phyloP scores from a whole-genome alignment of 345 rosid genomes.

The Camelina sativa region DNA sequence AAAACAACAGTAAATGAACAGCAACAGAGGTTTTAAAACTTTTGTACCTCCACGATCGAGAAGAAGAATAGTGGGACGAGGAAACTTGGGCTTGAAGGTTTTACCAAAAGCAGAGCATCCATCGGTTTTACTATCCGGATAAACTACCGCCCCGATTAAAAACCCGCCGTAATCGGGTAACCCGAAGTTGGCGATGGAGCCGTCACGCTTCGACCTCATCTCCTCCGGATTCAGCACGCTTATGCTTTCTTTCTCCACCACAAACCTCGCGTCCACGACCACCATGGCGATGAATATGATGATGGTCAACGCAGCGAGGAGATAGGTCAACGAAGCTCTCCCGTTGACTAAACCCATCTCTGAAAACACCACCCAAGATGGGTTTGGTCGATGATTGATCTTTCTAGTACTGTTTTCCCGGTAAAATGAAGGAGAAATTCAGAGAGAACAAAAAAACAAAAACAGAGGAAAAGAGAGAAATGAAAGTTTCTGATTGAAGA shows the following conservation, averaged over 20 bases:
- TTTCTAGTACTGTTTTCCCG: slow-evolving; percentile 1
- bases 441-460: background rate
- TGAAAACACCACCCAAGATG: background rate
- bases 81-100: slow-evolving; percentile 60
- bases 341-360: slow-evolving; percentile 38
- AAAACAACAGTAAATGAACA: background rate
- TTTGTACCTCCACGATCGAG: slow-evolving; percentile 92
- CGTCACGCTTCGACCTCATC: slow-evolving; percentile 64
- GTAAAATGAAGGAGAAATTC: slow-evolving; percentile 14
- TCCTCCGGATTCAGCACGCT: slow-evolving; percentile 64
- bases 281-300: slow-evolving; percentile 3
- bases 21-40: background rate
- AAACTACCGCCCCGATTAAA: slow-evolving; percentile 70
- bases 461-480: slow-evolving; percentile 11
- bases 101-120: slow-evolving; percentile 72
- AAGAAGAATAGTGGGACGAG: slow-evolving; percentile 74
- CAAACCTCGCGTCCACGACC: slow-evolving; percentile 54
- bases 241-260: slow-evolving; percentile 89
- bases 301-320: slow-evolving; percentile 44
- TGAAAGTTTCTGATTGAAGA: slow-evolving; percentile 33
- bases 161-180: slow-evolving; percentile 83
- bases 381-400: slow-evolving; percentile 14
- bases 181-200: slow-evolving; percentile 87
- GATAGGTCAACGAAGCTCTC: slow-evolving; percentile 22
- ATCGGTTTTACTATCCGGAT: slow-evolving; percentile 60